phyloP scores from a whole-genome alignment of 192 early-diverging fungal genomes.

The Coemansia pectinata region DNA sequence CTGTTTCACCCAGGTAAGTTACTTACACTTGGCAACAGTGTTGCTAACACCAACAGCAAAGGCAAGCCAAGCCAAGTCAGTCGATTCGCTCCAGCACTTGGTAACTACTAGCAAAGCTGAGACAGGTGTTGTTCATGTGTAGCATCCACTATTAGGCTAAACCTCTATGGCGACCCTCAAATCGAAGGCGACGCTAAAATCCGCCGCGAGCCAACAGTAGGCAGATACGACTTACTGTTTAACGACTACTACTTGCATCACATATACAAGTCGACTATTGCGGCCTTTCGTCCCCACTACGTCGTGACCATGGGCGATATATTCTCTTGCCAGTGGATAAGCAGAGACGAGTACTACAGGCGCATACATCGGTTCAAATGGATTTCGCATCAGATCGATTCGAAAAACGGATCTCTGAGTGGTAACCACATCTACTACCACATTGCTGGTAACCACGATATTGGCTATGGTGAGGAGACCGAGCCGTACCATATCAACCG shows the following conservation, averaged over 20 bases:
- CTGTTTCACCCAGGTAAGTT: constrained; percentile 25
- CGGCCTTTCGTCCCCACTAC: constrained; percentile 55
- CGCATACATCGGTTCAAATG: constrained; percentile 60
- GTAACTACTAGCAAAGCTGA: neutral
- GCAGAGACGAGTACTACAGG: constrained; percentile 56
- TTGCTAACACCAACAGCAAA: neutral
- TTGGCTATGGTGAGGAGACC: constrained; percentile 66
- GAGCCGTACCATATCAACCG: constrained; percentile 53
- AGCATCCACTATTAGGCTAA: constrained; percentile 53
- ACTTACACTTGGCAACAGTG: neutral
- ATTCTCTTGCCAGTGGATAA: constrained; percentile 68
- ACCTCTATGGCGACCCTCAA: constrained; percentile 67
- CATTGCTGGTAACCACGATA: constrained; percentile 68
- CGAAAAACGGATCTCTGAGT: constrained; percentile 8
- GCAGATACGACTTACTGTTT: constrained; percentile 55
- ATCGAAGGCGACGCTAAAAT: constrained; percentile 70
- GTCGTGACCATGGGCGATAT: constrained; percentile 64
- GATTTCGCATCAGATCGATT: constrained; percentile 53
- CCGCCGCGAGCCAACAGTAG: constrained; percentile 54
- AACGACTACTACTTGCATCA: constrained; percentile 66
- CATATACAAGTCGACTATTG: constrained; percentile 57
- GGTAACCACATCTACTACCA: constrained; percentile 41
- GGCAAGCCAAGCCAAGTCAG: neutral
- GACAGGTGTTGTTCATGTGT: constrained; percentile 2
- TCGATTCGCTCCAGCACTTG: neutral